Base-by-base conservation (phyloP, 306 rosid genomes). In the Lupinus albus region DNA sequence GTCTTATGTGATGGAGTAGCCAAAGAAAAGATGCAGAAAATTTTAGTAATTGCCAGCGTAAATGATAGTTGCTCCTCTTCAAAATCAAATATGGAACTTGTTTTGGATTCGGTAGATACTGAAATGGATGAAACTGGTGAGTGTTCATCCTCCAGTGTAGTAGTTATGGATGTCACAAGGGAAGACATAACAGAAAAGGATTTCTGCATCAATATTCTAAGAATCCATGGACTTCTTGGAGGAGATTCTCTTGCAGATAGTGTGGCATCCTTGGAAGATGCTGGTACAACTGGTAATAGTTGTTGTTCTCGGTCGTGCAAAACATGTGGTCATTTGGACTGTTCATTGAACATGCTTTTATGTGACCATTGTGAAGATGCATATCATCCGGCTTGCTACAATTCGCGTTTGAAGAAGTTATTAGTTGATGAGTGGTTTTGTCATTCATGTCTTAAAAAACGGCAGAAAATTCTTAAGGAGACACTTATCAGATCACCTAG, bases 341-440 rank as follows among this genome's bases (percentile, higher is more conserved):
- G 80, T 61, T 67, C 88, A 49, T 18, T 42, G 73, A 84, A 82
- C 53, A 70, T 92, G 95, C 85, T 92, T 57, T 80, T 92, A 68
- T 92, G 98, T 79, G 98, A 92, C 83, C 17, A 82, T 66, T 92
- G 98, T 82, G 96, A 92, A 71, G 89, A 86, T 62, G 90, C 93
- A 73, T 87, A 84, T 78, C 98, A 92, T 55, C 80, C 82, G 20
- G 83, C 84, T 15, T 92, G 98, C 77, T 80, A 80, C 84, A 75
- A 81, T 50, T 81, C 87, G 9, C 88, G 87, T 12, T 61, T 78
- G 54, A 88, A 83, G 81, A 84, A 67, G 44, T 30, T 83, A 66
- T 88, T 88, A 8, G 48, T 53, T 44, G 98, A 89, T 77, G 96
- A 92, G 69, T 92, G 98, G 98, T 89, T 83, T 85, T 92, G 98